Conservation (phyloP, 2,329 filamentous ascomycete genomes). For the Pestalotiopsis sp. region DNA sequence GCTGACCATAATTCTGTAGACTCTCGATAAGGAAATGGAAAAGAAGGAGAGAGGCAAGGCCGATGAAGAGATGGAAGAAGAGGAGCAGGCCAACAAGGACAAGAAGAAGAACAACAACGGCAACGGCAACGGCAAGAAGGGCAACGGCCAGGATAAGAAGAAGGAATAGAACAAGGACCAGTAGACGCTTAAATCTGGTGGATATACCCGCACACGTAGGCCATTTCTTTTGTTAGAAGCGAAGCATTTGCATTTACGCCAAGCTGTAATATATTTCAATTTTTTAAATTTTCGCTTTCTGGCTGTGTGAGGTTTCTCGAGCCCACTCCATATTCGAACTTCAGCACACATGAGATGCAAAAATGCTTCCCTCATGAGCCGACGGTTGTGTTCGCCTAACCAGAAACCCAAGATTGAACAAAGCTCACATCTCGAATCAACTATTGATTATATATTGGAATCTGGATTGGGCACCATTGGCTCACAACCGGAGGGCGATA, state of each 20-base stretch:
- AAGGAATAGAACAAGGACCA: slow-evolving; percentile 6
- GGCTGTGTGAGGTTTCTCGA: background rate
- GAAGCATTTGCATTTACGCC: background rate
- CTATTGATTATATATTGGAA: background rate
- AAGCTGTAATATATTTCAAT: background rate
- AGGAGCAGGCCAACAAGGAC: slow-evolving; percentile 37
- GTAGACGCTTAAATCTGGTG: slow-evolving; percentile 2
- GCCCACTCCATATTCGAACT: background rate
- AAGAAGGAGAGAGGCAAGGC: slow-evolving; percentile 38
- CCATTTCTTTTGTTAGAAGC: background rate
- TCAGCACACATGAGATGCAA: background rate
- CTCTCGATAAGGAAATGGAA: slow-evolving; percentile 54
- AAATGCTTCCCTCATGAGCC: background rate
- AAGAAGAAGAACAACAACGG: slow-evolving; percentile 24
- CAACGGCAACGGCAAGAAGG: slow-evolving; percentile 29
- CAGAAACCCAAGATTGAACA: background rate
- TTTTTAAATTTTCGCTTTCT: background rate
- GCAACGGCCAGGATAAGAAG: slow-evolving; percentile 1
- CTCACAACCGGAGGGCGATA: background rate
- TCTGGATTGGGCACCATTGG: background rate
- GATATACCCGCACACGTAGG: slow-evolving; percentile 15
- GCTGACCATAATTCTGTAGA: background rate
- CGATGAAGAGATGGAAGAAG: slow-evolving; percentile 41
- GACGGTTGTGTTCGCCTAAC: no score
- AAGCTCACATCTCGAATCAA: background rate